Base-by-base conservation (phyloP, 441 rosid genomes). In the Breynia disticha region DNA sequence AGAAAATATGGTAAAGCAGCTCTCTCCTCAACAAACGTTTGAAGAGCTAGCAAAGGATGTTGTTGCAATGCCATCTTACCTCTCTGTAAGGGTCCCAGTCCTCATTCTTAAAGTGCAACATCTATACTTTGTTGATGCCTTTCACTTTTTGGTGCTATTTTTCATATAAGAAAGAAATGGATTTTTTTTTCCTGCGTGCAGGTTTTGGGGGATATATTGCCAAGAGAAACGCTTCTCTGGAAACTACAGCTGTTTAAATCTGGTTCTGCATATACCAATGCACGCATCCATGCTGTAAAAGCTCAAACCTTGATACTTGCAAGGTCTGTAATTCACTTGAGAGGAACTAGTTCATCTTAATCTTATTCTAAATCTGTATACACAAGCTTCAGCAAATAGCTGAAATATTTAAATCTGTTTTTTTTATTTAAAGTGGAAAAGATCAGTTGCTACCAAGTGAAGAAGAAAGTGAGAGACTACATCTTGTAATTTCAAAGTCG, bases 371-470 rank as follows among this genome's bases (percentile, higher is more conserved):
- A 2, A 15, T 41, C 44, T 15, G 44, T 19, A 5, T 13, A 22
- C 13, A 13, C 17, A 14, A 13, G 19, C 44, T 22, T 42, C n/a
- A 18, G 46, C 18, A 51, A 19, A 52, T 19, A 53, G 52, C 37
- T 32, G 7, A 50, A 49, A 8, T 41, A 41, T 28, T 42, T 21
- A 52, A 64, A 19, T 50, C 54, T 49, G 16, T 22, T 42, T 60
- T 61, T 16, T 50, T 11, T 32, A 56, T 72, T 58, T 39, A 13
- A 61, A 87, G 96, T 64, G 95, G 85, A 70, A 80, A 57, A 64
- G 98, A 90, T 78, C 88, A 79, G 48, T 60, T 85, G 53, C 62
- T 87, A 46, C 90, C 93, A 7, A 83, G 91, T 69, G 54, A 47
- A 67, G 79, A 58, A 50, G 98, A 90, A 78, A 74, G 85, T 57